Evolutionary conservation across 768 basidiomycete genomes (phyloP), one percentile per base, ranked within the genome.

Genomic region (Mycena capillaripes): DNA sequence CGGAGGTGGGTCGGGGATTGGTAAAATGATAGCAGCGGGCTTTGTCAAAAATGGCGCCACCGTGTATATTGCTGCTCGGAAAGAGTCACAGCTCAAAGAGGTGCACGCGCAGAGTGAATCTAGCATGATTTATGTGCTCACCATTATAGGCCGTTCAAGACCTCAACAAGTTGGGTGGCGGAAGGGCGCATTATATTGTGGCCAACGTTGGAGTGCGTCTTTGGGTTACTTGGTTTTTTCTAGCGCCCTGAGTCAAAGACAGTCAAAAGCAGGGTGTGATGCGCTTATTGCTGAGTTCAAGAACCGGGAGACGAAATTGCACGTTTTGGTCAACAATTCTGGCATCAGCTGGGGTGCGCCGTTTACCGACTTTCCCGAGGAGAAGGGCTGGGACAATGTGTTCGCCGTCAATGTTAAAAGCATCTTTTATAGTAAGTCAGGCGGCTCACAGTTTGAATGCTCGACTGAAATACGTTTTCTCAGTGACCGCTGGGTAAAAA

Each of bases 21-120:
- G 92, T 6, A 91, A 90, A 82, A 90, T 90, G 89, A 91, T 93
- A 72, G 88, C 92, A 3, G 83, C 89, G 9, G 91, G 89, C 10
- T 92, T 89, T 76, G 86, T 92, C 25, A 83, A 80, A 65, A 92
- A 91, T 70, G 91, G 91, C 14, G 89, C 90, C 3, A 78, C 76
- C 56, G 78, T 79, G 10, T 64, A 70, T 34, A 67, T 58, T 52
- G 67, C 61, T 82, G 85, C 85, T 82, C 52, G 91, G 19, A 70
- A 75, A 55, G 73, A 75, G 56, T 52, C 56, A 17, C 73, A 75
- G 23, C 66, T 75, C 2, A 70, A 71, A 59, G 73, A 75, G 57
- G 73, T 71, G 21, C n/a, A 58, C 32, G 56, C 30, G n/a, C 56
- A 25, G 4, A 11, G 38, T 11, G 11, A 38, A 38, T 38, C 38